Evolutionary conservation across 306 rosid genomes (phyloP).

Genomic region (Coriaria nepalensis): DNA sequence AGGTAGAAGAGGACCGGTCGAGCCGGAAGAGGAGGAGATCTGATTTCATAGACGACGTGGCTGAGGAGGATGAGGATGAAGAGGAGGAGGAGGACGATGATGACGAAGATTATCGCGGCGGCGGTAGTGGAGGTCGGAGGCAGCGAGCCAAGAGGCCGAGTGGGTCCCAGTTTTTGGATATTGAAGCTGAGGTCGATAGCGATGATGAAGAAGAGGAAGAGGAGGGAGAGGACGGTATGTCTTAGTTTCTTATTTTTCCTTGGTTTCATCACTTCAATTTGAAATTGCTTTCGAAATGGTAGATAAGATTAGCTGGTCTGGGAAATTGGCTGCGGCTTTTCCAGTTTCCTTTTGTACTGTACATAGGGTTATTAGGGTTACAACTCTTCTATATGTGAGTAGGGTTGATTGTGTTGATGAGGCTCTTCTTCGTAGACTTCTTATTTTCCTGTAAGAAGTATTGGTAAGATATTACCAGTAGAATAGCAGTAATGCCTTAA

Average conservation of each 20-base stretch:
- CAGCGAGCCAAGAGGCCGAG: conserved; percentile 27
- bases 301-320: not conserved
- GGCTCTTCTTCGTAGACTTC: too few relatives aligned
- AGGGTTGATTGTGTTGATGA: too few relatives aligned
- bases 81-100: conserved; percentile 78
- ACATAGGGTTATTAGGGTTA: too few relatives aligned
- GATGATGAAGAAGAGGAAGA: conserved; percentile 95
- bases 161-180: conserved; percentile 54
- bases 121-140: conserved; percentile 23
- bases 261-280: not conserved
- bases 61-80: conserved; percentile 29
- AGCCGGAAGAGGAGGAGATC: conserved; percentile 24
- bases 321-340: too few relatives aligned
- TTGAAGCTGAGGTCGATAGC: conserved; percentile 59
- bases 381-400: too few relatives aligned
- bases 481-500: too few relatives aligned
- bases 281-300: not conserved
- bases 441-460: too few relatives aligned
- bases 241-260: not conserved
- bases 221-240: conserved; percentile 80
- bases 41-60: conserved; percentile 13
- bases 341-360: too few relatives aligned
- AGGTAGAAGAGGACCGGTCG: conserved; percentile 40
- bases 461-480: too few relatives aligned
- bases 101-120: conserved; percentile 47